phyloP scores from a whole-genome alignment of 805 yeast genomes.

The Nakazawaea molendinolei region DNA sequence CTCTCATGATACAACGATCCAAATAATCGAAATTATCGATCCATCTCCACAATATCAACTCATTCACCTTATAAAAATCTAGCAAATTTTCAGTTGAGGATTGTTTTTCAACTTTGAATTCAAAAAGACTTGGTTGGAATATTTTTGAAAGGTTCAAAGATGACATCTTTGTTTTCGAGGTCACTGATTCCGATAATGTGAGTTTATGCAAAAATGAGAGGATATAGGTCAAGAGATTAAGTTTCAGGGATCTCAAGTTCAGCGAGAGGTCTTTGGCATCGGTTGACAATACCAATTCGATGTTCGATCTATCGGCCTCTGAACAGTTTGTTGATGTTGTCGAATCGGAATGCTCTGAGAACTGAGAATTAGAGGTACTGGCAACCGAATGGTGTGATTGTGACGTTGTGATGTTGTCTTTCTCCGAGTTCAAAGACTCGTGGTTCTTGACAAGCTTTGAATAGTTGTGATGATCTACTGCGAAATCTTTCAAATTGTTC shows the following conservation, averaged over 20 bases:
- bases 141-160: conserved; percentile 29
- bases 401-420: conserved; percentile 3
- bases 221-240: conserved; percentile 25
- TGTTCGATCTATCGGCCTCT: background rate
- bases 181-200: conserved; percentile 16
- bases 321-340: conserved; percentile 11
- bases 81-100: conserved; percentile 21
- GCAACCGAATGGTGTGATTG: conserved; percentile 8
- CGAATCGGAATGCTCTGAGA: conserved; percentile 11
- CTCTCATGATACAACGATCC: conserved; percentile 13
- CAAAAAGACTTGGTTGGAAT: conserved; percentile 31
- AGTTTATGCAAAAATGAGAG: conserved; percentile 21
- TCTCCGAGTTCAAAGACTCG: conserved; percentile 2
- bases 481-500: conserved; percentile 22
- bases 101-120: conserved; percentile 22
- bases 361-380: conserved; percentile 10
- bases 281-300: background rate
- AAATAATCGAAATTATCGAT: conserved; percentile 17
- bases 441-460: conserved; percentile 1
- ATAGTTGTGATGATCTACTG: conserved; percentile 19
- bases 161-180: conserved; percentile 28
- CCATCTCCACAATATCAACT: conserved; percentile 21
- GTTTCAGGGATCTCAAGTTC: conserved; percentile 22
- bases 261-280: conserved; percentile 2
- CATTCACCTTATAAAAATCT: conserved; percentile 22